Percentiles rank a stretch among this genome's conserved stretches.
These are phyloP conservation scores for Drechslerella dactyloides DNA, from an alignment of 2,329 filamentous ascomycete genomes.

Conservation along the genomic window DNA sequence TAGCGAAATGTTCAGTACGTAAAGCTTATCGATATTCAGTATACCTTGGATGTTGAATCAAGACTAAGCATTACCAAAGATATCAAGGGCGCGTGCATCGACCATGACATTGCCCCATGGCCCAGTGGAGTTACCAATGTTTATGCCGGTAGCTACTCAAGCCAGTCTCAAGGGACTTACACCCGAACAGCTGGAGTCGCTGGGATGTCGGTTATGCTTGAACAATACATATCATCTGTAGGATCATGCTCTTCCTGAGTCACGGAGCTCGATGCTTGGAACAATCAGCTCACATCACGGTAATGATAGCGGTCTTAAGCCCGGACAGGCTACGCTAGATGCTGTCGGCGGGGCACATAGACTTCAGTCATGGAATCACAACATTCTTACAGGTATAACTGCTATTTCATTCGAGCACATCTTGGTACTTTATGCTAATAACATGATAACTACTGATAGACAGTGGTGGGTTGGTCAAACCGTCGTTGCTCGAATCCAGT, in stretches of 20 bases:
- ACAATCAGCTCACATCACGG: no score
- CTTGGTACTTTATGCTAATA: conserved; percentile 26
- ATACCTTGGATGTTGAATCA: conserved; percentile 17
- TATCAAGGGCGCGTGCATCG: conserved; percentile 90
- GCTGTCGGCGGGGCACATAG: conserved; percentile 90
- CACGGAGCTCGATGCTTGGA: no score
- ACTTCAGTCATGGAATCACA: conserved; percentile 92
- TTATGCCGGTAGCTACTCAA: conserved; percentile 98
- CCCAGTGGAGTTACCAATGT: conserved; percentile 84
- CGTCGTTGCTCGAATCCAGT: conserved; percentile 25
- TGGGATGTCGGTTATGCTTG: conserved; percentile 85
- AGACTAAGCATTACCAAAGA: conserved; percentile 64
- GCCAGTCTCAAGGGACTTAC: conserved; percentile 94
- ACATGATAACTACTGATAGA: conserved; percentile 58
- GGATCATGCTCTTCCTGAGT: conserved; percentile 53
- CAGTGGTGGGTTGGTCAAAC: conserved; percentile 68
- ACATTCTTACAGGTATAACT: conserved; percentile 77
- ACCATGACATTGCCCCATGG: conserved; percentile 89
- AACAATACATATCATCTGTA: conserved; percentile 96
- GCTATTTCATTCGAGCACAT: conserved; percentile 52
- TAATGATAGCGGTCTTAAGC: conserved; percentile 74
- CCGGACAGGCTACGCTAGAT: conserved; percentile 86
- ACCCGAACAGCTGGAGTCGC: conserved; percentile 86
- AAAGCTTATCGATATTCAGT: conserved; percentile 11
- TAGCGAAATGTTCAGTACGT: conserved; percentile 79